Evolutionary conservation across 2,329 filamentous ascomycete genomes (phyloP).

Genomic region (Exophiala sp.): DNA sequence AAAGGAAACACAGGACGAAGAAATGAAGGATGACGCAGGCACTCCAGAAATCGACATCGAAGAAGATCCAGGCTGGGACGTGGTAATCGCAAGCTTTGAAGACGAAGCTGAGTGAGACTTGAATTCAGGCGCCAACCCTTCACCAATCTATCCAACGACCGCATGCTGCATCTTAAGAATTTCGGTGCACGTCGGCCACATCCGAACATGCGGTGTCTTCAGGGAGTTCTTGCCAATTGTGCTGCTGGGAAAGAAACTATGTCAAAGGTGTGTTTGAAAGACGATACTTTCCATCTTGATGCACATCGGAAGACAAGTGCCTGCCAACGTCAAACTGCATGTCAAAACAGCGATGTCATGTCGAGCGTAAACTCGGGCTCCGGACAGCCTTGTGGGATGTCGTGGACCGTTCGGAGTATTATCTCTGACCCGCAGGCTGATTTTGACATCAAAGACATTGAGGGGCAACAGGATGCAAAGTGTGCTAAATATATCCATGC

Average conservation of each 20-base stretch:
- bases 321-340: too few relatives aligned
- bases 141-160: neutral
- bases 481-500: slow-evolving; percentile 2
- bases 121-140: neutral
- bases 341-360: too few relatives aligned
- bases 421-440: neutral
- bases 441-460: neutral
- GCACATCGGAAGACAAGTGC: too few relatives aligned
- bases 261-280: too few relatives aligned
- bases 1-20: slow-evolving; percentile 14
- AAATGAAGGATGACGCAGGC: slow-evolving; percentile 18
- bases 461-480: neutral
- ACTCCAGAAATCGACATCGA: slow-evolving; percentile 25
- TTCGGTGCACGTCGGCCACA: neutral
- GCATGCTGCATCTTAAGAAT: neutral
- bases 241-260: too few relatives aligned
- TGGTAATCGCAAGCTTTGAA: slow-evolving; percentile 31
- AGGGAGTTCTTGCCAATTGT: too few relatives aligned
- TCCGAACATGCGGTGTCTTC: too few relatives aligned
- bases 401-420: too few relatives aligned
- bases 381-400: too few relatives aligned
- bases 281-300: too few relatives aligned
- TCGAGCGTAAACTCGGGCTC: too few relatives aligned
- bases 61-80: slow-evolving; percentile 30
- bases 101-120: slow-evolving; percentile 27